A percentile compares a stretch with the other conserved stretches of the same genome.
phyloP scores from a whole-genome alignment of 495 filamentous ascomycete species.

The Talaromyces adpressus region DNA sequence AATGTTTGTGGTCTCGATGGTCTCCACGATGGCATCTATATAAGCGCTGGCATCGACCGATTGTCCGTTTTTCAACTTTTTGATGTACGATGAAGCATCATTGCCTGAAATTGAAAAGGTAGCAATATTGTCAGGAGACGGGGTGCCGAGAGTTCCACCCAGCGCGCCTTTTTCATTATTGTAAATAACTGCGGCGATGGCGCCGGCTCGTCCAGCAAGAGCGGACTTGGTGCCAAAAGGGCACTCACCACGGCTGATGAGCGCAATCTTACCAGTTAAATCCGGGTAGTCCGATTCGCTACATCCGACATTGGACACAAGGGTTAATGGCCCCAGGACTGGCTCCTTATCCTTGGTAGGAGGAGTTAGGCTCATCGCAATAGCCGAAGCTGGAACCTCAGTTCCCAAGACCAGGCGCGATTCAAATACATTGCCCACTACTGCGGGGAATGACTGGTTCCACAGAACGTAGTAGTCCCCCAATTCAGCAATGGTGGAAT shows the following conservation, averaged over 20 bases:
- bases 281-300: conserved; percentile 10
- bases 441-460: neutral
- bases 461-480: neutral
- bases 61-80: neutral
- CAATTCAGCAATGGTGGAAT: neutral
- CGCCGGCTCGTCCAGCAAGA: conserved; percentile 49
- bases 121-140: neutral
- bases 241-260: conserved; percentile 52
- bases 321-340: neutral
- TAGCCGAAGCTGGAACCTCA: neutral
- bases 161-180: conserved; percentile 41
- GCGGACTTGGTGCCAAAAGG: conserved; percentile 54
- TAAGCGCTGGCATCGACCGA: conserved; percentile 47
- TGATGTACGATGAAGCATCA: neutral
- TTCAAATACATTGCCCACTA: neutral
- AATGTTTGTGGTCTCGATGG: conserved; percentile 50
- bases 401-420: neutral
- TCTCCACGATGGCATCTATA: conserved; percentile 42
- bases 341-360: neutral
- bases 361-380: neutral
- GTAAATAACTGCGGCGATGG: conserved; percentile 53
- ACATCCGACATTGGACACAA: neutral
- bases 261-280: conserved; percentile 43
- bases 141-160: neutral
- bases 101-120: neutral